Conservation (phyloP, 2,329 filamentous ascomycete genomes). For the Penicillium corylophilum region DNA sequence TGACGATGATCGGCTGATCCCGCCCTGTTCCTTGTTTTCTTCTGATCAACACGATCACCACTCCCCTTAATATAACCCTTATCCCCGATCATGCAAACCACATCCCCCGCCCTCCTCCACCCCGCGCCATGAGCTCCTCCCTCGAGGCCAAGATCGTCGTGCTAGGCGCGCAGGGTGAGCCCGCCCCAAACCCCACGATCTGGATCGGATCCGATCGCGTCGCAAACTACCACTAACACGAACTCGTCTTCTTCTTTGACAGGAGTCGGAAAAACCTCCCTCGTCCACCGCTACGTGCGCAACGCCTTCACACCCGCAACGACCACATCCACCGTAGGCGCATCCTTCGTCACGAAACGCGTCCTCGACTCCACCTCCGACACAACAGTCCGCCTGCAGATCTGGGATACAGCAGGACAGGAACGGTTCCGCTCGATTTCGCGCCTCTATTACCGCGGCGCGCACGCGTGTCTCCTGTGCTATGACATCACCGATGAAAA, state of each 20-base stretch:
- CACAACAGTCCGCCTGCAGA: slow-evolving; percentile 84
- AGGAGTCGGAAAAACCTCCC: slow-evolving; percentile 55
- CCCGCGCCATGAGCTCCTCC: slow-evolving; percentile 46
- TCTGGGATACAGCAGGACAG: slow-evolving; percentile 95
- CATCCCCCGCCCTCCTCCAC: slow-evolving; percentile 25
- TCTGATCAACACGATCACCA: neutral
- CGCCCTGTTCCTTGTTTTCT: slow-evolving; percentile 9
- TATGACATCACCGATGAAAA: slow-evolving; percentile 87
- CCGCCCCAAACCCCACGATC: neutral
- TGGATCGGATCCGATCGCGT: neutral
- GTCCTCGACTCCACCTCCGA: slow-evolving; percentile 81
- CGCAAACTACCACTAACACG: slow-evolving; percentile 5
- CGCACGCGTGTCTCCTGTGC: slow-evolving; percentile 89
- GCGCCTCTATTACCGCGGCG: slow-evolving; percentile 92
- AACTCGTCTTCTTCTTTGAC: too few species aligned
- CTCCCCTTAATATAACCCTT: neutral
- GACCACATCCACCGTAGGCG: slow-evolving; percentile 68
- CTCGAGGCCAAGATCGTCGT: slow-evolving; percentile 56
- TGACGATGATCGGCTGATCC: slow-evolving; percentile 22
- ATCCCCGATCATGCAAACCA: slow-evolving; percentile 19
- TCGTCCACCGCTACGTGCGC: slow-evolving; percentile 51
- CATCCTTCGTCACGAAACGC: slow-evolving; percentile 76
- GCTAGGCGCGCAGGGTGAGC: slow-evolving; percentile 50
- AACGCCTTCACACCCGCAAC: slow-evolving; percentile 45
- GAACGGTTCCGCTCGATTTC: slow-evolving; percentile 95